Conservation (phyloP, 768 basidiomycete genomes). For the Lactarius deliciosus region DNA sequence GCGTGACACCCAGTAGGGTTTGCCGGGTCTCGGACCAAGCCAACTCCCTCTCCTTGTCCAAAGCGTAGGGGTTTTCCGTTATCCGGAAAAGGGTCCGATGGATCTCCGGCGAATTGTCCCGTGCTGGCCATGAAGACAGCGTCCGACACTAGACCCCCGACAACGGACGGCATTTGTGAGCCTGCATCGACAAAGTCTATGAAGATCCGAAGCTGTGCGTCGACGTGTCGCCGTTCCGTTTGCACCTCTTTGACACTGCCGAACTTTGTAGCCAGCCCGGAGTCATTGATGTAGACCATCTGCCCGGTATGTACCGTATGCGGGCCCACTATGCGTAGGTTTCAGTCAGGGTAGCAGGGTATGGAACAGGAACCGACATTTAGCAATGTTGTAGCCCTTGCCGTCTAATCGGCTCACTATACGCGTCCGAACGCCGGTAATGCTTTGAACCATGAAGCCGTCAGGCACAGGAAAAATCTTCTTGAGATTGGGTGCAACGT, state of each 20-base stretch:
- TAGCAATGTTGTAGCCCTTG: constrained; percentile 82
- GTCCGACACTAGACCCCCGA: constrained; percentile 44
- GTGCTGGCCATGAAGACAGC: constrained; percentile 59
- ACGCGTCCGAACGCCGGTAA: constrained; percentile 74
- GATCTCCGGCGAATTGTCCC: constrained; percentile 69
- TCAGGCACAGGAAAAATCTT: constrained; percentile 63
- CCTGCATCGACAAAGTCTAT: constrained; percentile 51
- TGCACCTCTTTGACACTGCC: constrained; percentile 30
- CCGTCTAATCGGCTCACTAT: constrained; percentile 80
- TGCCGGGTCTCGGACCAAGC: constrained; percentile 48
- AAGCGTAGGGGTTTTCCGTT: constrained; percentile 43
- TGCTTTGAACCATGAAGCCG: constrained; percentile 75
- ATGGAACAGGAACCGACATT: constrained; percentile 51
- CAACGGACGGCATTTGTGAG: constrained; percentile 41
- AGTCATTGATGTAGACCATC: constrained; percentile 77
- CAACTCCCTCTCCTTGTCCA: constrained; percentile 51
- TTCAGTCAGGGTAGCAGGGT: constrained; percentile 8
- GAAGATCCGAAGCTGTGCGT: constrained; percentile 61
- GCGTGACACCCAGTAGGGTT: constrained; percentile 63
- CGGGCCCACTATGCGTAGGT: constrained; percentile 62
- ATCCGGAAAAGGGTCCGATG: constrained; percentile 38
- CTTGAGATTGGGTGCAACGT: constrained; percentile 61
- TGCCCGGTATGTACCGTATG: constrained; percentile 80
- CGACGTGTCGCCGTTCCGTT: constrained; percentile 37
- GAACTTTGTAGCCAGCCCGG: constrained; percentile 42